Base-by-base conservation (phyloP, 768 basidiomycete species). In the Kwoniella europaea region DNA sequence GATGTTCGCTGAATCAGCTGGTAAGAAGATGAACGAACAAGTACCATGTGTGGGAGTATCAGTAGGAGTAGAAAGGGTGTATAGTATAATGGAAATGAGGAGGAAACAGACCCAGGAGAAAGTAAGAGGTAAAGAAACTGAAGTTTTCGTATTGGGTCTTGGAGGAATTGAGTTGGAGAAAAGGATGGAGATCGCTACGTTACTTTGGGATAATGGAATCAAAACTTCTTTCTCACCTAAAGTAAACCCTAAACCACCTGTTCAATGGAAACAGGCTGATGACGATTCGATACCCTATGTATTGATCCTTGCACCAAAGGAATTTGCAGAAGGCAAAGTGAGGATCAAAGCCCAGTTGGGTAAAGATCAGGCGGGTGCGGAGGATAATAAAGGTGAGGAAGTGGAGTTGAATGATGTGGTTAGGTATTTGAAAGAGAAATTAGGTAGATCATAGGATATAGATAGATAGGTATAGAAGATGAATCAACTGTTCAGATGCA, bases 171-270 rank as follows among this genome's bases (percentile, higher is more conserved):
- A 98, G 69, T 84, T 98, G 62, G 88, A 89, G 78, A 94, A 97
- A 85, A 88, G 96, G 10, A 90, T 98, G 73, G 85, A 82, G 77
- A 87, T 98, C 20, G 92, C 90, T 29, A 88, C 88, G 71, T 89
- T 93, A 84, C 84, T 98, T 64, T 88, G 96, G 78, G 91, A 89
- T 69, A 90, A 89, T 10, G 95, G 94, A 0, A 91, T 98, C 84
- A 92, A 94, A 88, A 88, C 92, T 67, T 97, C 98, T 83, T 98
- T 93, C 86, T 85, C 94, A 76, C 92, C 92, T 71, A 98, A 97
- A 84, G 89, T 86, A 65, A 98, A 97, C 82, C 95, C 97, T 0
- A 98, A 98, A 82, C 83, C 93, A 43, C 87, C 87, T 0, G 86
- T 89, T 2, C 96, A 99, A 79, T 98, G 96, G 80, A 91, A 91